Evolutionary conservation across 805 yeast species (phyloP).

Genomic region (Saccharomyces mikatae): DNA sequence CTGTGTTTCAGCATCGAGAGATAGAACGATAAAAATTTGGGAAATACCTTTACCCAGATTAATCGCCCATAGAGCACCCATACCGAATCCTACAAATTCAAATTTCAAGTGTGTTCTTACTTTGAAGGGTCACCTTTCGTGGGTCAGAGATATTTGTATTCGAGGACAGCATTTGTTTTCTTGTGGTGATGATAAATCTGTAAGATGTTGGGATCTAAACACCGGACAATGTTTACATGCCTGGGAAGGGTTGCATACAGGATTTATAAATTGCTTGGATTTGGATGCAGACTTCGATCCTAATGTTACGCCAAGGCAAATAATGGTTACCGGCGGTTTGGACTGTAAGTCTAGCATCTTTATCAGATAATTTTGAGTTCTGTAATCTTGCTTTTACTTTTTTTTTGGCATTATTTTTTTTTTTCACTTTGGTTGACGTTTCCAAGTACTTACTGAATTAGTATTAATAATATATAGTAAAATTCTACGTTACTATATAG

Average conservation of each 20-base stretch:
- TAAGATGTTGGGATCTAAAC: slow-evolving; percentile 70
- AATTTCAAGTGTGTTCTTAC: slow-evolving; percentile 53
- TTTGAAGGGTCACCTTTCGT: slow-evolving; percentile 70
- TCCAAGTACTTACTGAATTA: background rate
- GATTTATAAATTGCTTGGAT: slow-evolving; percentile 57
- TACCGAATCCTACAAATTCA: slow-evolving; percentile 47
- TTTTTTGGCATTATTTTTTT: background rate
- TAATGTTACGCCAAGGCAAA: slow-evolving; percentile 12
- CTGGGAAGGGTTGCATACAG: slow-evolving; percentile 56
- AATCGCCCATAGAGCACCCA: slow-evolving; percentile 47
- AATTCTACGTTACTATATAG: background rate
- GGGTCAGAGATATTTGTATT: slow-evolving; percentile 65
- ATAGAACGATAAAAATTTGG: slow-evolving; percentile 70
- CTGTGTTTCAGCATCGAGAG: slow-evolving; percentile 74
- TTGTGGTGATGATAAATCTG: slow-evolving; percentile 70
- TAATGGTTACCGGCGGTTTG: slow-evolving; percentile 19
- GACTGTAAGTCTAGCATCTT: slow-evolving; percentile 19
- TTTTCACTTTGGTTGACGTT: background rate
- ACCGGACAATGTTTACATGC: slow-evolving; percentile 42
- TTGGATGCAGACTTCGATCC: slow-evolving; percentile 18
- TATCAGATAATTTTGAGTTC: slow-evolving; percentile 10
- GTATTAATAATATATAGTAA: background rate
- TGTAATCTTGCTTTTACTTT: background rate
- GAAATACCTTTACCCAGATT: slow-evolving; percentile 57
- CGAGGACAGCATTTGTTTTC: slow-evolving; percentile 75